Evolutionary conservation across 1,284 basidiomycete species (phyloP).

Genomic region (Crepidotus sp.): DNA sequence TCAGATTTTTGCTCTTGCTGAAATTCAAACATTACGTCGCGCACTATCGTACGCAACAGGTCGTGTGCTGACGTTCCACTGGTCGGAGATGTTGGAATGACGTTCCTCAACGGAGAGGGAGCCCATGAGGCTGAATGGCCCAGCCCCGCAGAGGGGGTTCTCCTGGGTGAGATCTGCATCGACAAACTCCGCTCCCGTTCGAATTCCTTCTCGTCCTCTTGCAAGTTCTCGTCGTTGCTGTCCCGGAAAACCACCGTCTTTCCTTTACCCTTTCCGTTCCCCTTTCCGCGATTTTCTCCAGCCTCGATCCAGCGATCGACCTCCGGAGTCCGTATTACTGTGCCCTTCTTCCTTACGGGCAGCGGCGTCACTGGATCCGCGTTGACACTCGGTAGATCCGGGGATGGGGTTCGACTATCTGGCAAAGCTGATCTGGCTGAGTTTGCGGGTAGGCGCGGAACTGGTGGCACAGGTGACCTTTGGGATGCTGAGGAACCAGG

Average conservation of each 20-base stretch:
- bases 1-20: slow-evolving; percentile 57
- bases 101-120: slow-evolving; percentile 36
- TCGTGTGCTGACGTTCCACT: slow-evolving; percentile 39
- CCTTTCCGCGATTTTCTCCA: slow-evolving; percentile 17
- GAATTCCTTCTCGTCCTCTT: slow-evolving; percentile 21
- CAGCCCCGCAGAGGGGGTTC: slow-evolving; percentile 25
- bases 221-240: slow-evolving; percentile 21
- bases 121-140: slow-evolving; percentile 27
- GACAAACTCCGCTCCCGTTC: slow-evolving; percentile 31
- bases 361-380: slow-evolving; percentile 37
- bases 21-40: slow-evolving; percentile 63
- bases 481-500: slow-evolving; percentile 22
- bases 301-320: slow-evolving; percentile 36
- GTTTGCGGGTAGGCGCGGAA: slow-evolving; percentile 15
- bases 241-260: slow-evolving; percentile 30
- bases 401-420: slow-evolving; percentile 42
- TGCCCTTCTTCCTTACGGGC: slow-evolving; percentile 25
- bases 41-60: slow-evolving; percentile 51
- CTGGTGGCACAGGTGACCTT: slow-evolving; percentile 17
- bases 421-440: slow-evolving; percentile 13
- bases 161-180: slow-evolving; percentile 55
- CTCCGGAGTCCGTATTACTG: slow-evolving; percentile 43
- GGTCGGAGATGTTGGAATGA: slow-evolving; percentile 21
- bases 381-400: slow-evolving; percentile 37
- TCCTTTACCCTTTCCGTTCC: slow-evolving; percentile 26